Percentiles rank a stretch among this genome's conserved stretches.
Conservation (phyloP, 129 eudicot genomes). For the Daucus carota region DNA sequence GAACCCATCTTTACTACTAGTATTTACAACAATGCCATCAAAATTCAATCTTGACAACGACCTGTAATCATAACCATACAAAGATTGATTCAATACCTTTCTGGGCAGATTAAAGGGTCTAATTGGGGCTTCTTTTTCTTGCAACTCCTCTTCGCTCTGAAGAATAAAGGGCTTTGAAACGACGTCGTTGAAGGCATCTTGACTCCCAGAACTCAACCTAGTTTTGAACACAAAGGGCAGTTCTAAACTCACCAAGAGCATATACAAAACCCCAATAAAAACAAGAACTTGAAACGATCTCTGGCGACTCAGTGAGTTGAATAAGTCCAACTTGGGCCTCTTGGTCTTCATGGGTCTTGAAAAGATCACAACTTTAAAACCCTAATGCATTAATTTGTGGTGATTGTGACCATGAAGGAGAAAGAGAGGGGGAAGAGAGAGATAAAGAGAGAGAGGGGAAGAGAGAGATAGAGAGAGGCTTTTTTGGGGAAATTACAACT, state of each 20-base stretch:
- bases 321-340: slow-evolving; percentile 38
- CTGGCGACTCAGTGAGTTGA: slow-evolving; percentile 47
- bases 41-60: slow-evolving; percentile 57
- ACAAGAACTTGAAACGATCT: slow-evolving; percentile 54
- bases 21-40: slow-evolving; percentile 40
- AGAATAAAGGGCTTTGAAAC: slow-evolving; percentile 25
- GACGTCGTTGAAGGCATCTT: slow-evolving; percentile 30
- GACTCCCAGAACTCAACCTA: slow-evolving; percentile 14
- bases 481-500: neutral
- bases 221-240: slow-evolving; percentile 63
- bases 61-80: slow-evolving; percentile 28
- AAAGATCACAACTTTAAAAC: slow-evolving; percentile 3
- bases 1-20: slow-evolving; percentile 41
- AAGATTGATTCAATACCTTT: slow-evolving; percentile 27
- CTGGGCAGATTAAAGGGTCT: slow-evolving; percentile 45
- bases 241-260: slow-evolving; percentile 63
- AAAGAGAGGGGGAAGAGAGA: neutral
- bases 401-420: slow-evolving; percentile 10
- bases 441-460: too few relatives aligned
- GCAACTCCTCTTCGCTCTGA: slow-evolving; percentile 67
- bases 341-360: slow-evolving; percentile 23
- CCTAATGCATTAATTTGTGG: neutral
- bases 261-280: slow-evolving; percentile 45
- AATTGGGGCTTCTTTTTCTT: slow-evolving; percentile 61
- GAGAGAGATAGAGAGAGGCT: neutral